phyloP scores from a whole-genome alignment of 225 moss, liverwort and hornwort genomes.

The Neckera pumila region DNA sequence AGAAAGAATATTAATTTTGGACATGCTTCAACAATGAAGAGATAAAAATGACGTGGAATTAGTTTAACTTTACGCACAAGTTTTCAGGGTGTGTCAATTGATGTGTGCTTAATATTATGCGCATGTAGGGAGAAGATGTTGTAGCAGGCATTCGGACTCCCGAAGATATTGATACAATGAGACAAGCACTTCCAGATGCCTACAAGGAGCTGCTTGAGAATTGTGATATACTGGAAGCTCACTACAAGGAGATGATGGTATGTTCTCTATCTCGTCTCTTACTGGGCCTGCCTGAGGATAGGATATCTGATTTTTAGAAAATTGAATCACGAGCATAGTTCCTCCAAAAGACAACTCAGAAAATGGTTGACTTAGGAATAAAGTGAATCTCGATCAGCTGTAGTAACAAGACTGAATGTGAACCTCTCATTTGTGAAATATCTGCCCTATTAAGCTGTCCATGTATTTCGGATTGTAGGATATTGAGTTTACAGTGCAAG shows the following conservation, averaged over 20 bases:
- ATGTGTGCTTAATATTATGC: neutral
- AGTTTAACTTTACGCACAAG: neutral
- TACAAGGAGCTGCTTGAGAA: conserved; percentile 80
- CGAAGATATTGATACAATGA: conserved; percentile 92
- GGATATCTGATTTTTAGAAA: neutral
- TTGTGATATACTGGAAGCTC: conserved; percentile 80
- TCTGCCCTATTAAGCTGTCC: neutral
- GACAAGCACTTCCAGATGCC: conserved; percentile 63
- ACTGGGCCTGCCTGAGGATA: neutral
- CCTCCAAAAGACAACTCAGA: neutral
- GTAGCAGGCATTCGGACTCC: conserved; percentile 96
- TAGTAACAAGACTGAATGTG: neutral
- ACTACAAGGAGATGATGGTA: conserved; percentile 99
- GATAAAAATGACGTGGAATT: neutral
- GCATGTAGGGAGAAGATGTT: conserved; percentile 80
- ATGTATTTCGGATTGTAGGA: conserved; percentile 36
- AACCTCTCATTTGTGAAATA: neutral
- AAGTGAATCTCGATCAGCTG: neutral
- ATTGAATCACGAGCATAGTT: neutral
- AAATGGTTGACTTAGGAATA: neutral
- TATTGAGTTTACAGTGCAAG: conserved; percentile 97
- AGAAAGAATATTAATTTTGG: neutral
- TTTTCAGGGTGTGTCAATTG: neutral
- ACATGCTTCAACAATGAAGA: neutral
- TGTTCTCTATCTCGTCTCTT: neutral